Evolutionary conservation across 805 yeast genomes (phyloP), one percentile per base, ranked within the genome.

Genomic region (Priceomyces melissophilus): DNA sequence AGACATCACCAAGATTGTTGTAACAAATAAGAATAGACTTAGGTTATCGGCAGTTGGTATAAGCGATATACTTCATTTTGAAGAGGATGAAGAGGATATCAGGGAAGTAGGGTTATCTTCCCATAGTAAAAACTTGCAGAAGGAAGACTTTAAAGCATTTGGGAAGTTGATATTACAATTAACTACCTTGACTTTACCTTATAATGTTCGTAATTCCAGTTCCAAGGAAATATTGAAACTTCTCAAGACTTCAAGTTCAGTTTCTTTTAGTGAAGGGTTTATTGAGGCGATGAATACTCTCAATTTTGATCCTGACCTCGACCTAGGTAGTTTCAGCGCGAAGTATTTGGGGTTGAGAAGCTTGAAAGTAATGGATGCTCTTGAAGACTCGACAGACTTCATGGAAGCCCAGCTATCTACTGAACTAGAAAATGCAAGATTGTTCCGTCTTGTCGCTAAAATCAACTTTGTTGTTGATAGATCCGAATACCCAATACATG

Each of bases 371-470:
- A 47, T 79, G 35, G 75, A 82, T 51, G 74, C 75, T 2, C 55
- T 79, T 13, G 76, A 78, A 54, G 68, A 68, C 32, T 63, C 69
- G 39, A 63, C 74, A 4, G 93, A 85, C 51, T 76, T 63, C 52
- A 69, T 76, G 49, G 90, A 84, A 56, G 65, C 76, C 3, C 78
- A 76, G 45, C 63, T 93, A 30, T 60, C 79, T 11, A 73, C 76
- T 40, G 98, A 91, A 60, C 65, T 90, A 17, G 98, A 93, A 59
- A 93, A 93, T 60, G 93, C 86, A 3, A 72, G 98, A 44, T 65
- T 93, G 25, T 88, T 91, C 50, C 73, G 98, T 44, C 70, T 93
- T 32, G 67, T 91, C 55, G 71, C 89, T 43, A 93, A 93, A 67
- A 66, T 93, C 32, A 87, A 86, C 55, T 84, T 83, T 49, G 78